These are phyloP conservation scores for Rhamnella rubrinervis DNA, from an alignment of 331 rosid species.

Conservation along the genomic window DNA sequence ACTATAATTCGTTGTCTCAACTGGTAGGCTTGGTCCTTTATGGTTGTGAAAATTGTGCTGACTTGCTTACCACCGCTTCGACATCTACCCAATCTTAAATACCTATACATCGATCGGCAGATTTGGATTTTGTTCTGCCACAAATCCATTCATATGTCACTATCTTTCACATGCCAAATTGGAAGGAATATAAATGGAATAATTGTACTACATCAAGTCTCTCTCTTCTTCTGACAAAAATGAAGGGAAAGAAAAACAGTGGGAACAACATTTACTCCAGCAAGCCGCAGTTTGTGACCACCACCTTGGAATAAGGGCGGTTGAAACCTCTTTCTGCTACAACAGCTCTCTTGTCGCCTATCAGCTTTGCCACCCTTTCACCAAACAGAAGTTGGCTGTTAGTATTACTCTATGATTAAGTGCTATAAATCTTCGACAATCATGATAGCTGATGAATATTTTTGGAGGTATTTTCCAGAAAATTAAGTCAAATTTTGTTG, in stretches of 20 bases:
- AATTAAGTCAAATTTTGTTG: too few species aligned
- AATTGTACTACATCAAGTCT: background rate
- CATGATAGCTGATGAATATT: background rate
- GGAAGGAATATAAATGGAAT: background rate
- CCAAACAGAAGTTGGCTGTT: conserved; percentile 4
- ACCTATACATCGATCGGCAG: too few species aligned
- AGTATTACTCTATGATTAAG: conserved; percentile 15
- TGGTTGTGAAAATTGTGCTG: too few species aligned
- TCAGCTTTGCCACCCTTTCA: conserved; percentile 86
- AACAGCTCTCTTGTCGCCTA: conserved; percentile 90
- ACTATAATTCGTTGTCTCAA: too few species aligned
- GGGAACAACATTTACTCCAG: conserved; percentile 5
- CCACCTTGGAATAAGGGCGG: conserved; percentile 77
- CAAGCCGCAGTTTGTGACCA: conserved; percentile 74
- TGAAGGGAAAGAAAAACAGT: background rate
- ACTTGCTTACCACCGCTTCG: too few species aligned
- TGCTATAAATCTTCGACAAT: background rate
- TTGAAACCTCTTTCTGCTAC: conserved; percentile 95
- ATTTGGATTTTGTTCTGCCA: too few species aligned
- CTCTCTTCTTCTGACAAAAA: background rate
- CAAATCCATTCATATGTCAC: too few species aligned
- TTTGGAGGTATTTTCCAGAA: too few species aligned
- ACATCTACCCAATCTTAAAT: too few species aligned
- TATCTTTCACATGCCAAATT: too few species aligned
- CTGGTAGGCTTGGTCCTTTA: too few species aligned